Evolutionary conservation across 345 rosid genomes (phyloP).

Genomic region (Draba incana): DNA sequence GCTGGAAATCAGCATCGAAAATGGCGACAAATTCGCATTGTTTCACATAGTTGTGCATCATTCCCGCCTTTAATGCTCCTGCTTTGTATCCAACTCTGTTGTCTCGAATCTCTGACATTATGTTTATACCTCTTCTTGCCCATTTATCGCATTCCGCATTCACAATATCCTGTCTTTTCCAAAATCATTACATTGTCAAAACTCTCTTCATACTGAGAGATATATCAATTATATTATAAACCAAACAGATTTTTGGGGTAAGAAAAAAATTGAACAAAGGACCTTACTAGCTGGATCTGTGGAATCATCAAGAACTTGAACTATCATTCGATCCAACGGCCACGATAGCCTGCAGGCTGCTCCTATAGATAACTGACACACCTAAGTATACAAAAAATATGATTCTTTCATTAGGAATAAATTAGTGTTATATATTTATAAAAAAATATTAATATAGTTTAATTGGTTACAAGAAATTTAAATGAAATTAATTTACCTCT

Average conservation of each 20-base stretch:
- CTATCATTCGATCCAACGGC: conserved; percentile 61
- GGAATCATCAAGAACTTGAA: conserved; percentile 74
- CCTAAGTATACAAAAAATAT: conserved; percentile 44
- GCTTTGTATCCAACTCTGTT: conserved; percentile 65
- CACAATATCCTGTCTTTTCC: conserved; percentile 42
- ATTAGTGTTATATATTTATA: neutral
- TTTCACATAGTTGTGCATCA: conserved; percentile 60
- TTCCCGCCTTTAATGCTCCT: conserved; percentile 58
- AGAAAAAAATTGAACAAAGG: conserved; percentile 26
- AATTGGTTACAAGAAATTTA: neutral
- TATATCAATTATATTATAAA: neutral
- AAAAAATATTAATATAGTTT: neutral
- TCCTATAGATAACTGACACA: conserved; percentile 64
- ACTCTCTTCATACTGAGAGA: neutral
- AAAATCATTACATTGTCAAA: conserved; percentile 27
- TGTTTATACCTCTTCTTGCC: conserved; percentile 46
- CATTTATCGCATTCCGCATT: conserved; percentile 44
- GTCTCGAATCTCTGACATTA: conserved; percentile 47
- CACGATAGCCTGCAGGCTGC: conserved; percentile 69
- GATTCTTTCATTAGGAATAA: conserved; percentile 1
- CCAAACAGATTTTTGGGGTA: neutral
- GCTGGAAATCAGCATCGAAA: conserved; percentile 64
- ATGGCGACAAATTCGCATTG: conserved; percentile 54
- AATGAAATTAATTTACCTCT: conserved; percentile 35
- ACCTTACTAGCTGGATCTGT: conserved; percentile 69